Evolutionary conservation across 768 basidiomycete species (phyloP).

Genomic region (Leccinum olivaceopallidum): DNA sequence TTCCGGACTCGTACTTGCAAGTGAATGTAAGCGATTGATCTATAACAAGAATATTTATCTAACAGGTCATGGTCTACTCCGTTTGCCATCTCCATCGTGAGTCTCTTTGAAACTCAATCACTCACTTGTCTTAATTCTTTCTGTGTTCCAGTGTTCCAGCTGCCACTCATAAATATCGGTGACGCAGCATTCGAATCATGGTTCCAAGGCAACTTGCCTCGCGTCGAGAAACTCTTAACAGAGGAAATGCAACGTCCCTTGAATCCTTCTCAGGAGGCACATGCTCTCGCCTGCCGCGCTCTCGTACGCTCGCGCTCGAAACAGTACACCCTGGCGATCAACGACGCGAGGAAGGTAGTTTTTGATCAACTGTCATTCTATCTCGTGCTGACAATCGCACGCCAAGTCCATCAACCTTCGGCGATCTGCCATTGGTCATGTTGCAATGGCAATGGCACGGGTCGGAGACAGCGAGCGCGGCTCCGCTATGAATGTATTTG

Average conservation of each 20-base stretch:
- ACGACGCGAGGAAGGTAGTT: neutral
- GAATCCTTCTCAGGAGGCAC: neutral
- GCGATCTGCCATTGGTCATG: neutral
- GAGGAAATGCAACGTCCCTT: neutral
- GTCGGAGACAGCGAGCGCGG: neutral
- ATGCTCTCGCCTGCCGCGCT: neutral
- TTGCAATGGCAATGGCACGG: neutral
- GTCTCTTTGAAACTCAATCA: neutral
- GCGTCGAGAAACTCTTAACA: neutral
- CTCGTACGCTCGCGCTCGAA: neutral
- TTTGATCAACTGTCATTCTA: neutral
- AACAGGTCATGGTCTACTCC: neutral
- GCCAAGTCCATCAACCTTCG: neutral
- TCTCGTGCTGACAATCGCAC: neutral
- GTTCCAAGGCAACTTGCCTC: neutral
- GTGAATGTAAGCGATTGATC: neutral
- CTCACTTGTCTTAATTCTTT: neutral
- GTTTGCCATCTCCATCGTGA: neutral
- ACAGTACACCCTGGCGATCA: neutral
- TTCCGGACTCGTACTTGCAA: neutral
- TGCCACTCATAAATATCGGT: too few relatives aligned
- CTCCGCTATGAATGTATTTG: neutral
- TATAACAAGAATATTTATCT: too few relatives aligned
- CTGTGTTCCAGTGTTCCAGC: too few relatives aligned
- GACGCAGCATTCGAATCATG: too few relatives aligned